Conservation (phyloP, 148 eudicot species). For the Nyssa sinensis region DNA sequence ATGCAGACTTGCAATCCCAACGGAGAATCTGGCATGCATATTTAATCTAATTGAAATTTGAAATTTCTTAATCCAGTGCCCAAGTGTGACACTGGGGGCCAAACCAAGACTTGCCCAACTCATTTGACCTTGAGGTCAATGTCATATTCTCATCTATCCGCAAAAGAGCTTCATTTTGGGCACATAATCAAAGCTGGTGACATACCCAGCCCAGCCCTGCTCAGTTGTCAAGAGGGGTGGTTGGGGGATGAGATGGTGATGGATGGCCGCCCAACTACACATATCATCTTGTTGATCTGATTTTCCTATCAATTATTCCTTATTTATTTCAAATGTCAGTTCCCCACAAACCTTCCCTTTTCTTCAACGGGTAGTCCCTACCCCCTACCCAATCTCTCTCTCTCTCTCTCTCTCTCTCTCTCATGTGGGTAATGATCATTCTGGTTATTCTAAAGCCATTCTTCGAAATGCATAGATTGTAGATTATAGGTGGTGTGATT, state of each 20-base stretch:
- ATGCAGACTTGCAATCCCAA: too few relatives aligned
- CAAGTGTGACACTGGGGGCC: background rate
- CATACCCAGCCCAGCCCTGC: background rate
- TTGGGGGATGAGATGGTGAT: background rate
- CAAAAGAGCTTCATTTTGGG: background rate
- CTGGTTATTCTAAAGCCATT: too few relatives aligned
- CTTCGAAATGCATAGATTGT: too few relatives aligned
- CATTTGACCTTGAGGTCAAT: background rate
- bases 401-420: background rate
- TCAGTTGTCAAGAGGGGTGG: background rate
- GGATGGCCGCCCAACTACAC: constrained; percentile 39
- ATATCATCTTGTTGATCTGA: constrained; percentile 4
- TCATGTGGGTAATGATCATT: background rate
- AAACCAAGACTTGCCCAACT: background rate
- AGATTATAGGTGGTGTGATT: too few relatives aligned
- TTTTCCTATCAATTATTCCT: constrained; percentile 4
- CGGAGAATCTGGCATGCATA: too few relatives aligned
- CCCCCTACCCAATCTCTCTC: background rate
- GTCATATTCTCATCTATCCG: background rate
- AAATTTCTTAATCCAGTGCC: background rate
- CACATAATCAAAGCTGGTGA: background rate
- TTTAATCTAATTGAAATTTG: too few relatives aligned
- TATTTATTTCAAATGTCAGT: background rate
- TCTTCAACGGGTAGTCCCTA: background rate
- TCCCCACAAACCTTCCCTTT: background rate